phyloP scores from a whole-genome alignment of 306 rosid genomes.

The Lotus japonicus region DNA sequence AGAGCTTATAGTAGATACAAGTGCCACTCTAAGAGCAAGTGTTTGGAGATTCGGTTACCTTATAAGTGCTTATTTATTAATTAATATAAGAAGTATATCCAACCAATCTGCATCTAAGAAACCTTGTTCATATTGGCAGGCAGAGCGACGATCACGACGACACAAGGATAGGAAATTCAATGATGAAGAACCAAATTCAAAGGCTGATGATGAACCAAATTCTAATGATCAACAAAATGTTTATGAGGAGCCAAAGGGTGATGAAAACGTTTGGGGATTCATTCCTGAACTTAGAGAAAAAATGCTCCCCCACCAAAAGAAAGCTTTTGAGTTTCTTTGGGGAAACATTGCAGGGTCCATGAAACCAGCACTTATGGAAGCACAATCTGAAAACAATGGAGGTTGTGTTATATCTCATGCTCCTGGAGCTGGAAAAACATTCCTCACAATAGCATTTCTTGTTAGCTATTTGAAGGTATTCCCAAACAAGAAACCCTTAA shows the following conservation, averaged over 20 bases:
- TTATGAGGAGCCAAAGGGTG: conserved; percentile 30
- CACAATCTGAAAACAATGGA: conserved; percentile 45
- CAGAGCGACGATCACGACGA: conserved; percentile 23
- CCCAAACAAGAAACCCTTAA: conserved; percentile 69
- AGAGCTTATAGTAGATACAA: no score
- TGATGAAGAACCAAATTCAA: conserved; percentile 22
- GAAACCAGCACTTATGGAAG: conserved; percentile 46
- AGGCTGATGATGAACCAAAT: no score
- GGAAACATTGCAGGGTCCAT: conserved; percentile 66
- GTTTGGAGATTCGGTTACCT: no score
- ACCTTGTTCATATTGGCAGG: conserved; percentile 33
- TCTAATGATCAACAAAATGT: neutral
- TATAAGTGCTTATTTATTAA: no score
- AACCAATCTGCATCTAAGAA: neutral
- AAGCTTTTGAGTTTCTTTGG: conserved; percentile 89
- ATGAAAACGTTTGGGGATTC: conserved; percentile 61
- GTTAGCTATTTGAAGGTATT: conserved; percentile 70
- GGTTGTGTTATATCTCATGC: conserved; percentile 94
- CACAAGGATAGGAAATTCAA: conserved; percentile 34
- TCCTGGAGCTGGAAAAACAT: conserved; percentile 92
- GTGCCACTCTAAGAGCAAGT: no score
- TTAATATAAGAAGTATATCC: no score
- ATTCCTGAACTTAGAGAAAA: conserved; percentile 31
- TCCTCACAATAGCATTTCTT: conserved; percentile 73
- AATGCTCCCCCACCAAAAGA: conserved; percentile 68